Conservation (phyloP, 805 yeast species). For the Wickerhamiella shivajii region DNA sequence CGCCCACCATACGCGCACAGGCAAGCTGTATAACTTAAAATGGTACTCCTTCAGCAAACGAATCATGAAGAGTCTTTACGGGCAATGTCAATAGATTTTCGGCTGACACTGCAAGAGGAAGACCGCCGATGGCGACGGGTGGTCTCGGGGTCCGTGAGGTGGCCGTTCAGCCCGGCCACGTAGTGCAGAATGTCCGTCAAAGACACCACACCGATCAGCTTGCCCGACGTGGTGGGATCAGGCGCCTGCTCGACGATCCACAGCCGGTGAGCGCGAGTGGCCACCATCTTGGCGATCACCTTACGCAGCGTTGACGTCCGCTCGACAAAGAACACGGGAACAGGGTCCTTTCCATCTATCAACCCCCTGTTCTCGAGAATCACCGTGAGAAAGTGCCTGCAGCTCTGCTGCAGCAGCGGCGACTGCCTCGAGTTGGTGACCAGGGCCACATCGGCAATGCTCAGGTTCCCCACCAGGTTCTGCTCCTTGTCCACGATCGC, state of each 20-base stretch:
- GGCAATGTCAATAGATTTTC: too few species aligned
- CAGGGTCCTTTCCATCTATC: conserved; percentile 89
- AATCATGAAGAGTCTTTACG: too few species aligned
- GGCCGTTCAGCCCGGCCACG: conserved; percentile 62
- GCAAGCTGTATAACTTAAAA: too few species aligned
- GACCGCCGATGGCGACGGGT: conserved; percentile 79
- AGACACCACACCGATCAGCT: conserved; percentile 79
- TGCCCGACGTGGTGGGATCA: conserved; percentile 37
- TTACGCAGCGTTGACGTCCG: conserved; percentile 66
- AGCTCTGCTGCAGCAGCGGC: conserved; percentile 63
- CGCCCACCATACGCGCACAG: too few species aligned
- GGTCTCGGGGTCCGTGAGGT: conserved; percentile 59
- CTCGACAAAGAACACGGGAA: conserved; percentile 90
- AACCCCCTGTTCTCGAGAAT: conserved; percentile 79
- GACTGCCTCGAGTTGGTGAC: conserved; percentile 81
- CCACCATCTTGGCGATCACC: conserved; percentile 87
- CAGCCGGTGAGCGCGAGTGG: conserved; percentile 78
- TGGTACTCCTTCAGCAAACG: too few species aligned
- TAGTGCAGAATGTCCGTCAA: conserved; percentile 78
- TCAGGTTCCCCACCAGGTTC: conserved; percentile 76
- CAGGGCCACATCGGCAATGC: conserved; percentile 84
- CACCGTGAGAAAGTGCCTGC: conserved; percentile 75
- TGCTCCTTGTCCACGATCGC: conserved; percentile 78
- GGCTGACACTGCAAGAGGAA: conserved; percentile 17
- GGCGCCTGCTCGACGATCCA: conserved; percentile 26